Base-by-base conservation (phyloP, 2,329 filamentous ascomycete genomes). In the Coniochaeta sp. region DNA sequence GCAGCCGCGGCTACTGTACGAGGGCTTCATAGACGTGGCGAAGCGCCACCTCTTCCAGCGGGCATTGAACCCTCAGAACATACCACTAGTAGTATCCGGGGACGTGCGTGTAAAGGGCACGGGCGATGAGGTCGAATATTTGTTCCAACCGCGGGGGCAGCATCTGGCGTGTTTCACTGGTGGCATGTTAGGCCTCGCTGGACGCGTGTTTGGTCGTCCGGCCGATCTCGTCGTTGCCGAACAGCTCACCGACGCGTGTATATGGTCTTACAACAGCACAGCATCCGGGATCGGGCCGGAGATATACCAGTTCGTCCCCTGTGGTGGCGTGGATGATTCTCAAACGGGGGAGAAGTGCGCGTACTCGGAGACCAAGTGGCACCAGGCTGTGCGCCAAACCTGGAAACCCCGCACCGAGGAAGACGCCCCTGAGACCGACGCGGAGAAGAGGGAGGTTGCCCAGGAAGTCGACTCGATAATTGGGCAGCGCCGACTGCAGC, bases 91-190 rank as follows among this genome's bases (percentile, higher is more conserved):
- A 9, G 74, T 84, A 59, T 77, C 82, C 2, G 82, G 81, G 12
- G 76, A 80, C 62, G 73, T 75, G 14, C 68, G 70, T 14, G 66
- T 74, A 19, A 66, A 58, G 16, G 62, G 64, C 42, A 59, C 40
- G 40, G 55, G 32, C 42, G 55, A 66, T 2, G 62, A 66, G 17
- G 64, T 66, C 4, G 67, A 67, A 7, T 58, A 65, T 22, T 55
- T 61, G 24, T 61, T 67, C 61, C 67, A 65, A 22, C 67, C 72
- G 1, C 72, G 72, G 55, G 72, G 76, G 12, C 83, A 83, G 40
- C 86, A 89, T 69, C 73, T 87, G 2, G 80, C 80, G 12, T 89
- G 85, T 69, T 89, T 88, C 65, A 77, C 79, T 1, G 85, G 85
- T 16, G 86, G 85, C 28, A 88, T 89, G 86, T 81, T 88, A 4